phyloP scores from a whole-genome alignment of 768 basidiomycete genomes.

The Rhodotorula paludigena region DNA sequence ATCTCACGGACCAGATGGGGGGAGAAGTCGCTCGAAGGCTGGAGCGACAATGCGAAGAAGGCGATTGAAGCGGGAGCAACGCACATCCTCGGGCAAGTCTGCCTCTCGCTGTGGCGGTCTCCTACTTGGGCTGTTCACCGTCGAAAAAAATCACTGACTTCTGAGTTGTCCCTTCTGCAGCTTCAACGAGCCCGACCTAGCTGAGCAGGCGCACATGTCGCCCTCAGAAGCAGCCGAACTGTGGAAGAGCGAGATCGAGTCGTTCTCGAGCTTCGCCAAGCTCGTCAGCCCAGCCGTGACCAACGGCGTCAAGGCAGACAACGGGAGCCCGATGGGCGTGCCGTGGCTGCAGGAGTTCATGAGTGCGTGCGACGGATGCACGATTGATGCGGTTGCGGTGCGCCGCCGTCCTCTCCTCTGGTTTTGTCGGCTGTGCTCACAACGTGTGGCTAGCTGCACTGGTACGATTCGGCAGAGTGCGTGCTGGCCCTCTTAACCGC shows the following conservation, averaged over 20 bases:
- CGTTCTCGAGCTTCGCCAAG: constrained; percentile 12
- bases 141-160: too few species aligned
- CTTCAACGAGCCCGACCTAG: constrained; percentile 27
- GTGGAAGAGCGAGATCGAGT: constrained; percentile 5
- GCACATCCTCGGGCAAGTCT: constrained; percentile 17
- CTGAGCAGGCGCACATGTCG: constrained; percentile 12
- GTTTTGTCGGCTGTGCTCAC: accelerated
- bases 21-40: neutral
- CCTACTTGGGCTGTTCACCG: neutral
- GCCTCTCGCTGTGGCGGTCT: too few species aligned
- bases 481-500: neutral
- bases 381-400: constrained; percentile 17
- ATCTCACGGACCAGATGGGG: constrained; percentile 13
- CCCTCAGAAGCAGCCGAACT: constrained; percentile 3
- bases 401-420: neutral
- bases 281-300: constrained; percentile 14
- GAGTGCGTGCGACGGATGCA: neutral
- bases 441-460: neutral
- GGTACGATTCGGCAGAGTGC: constrained; percentile 18
- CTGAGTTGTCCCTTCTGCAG: neutral
- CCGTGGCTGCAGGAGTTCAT: constrained; percentile 23
- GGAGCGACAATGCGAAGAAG: constrained; percentile 1
- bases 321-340: constrained; percentile 20
- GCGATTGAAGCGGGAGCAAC: constrained; percentile 14
- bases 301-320: constrained; percentile 12